Percentiles rank a stretch among this genome's conserved stretches.
phyloP scores from a whole-genome alignment of 495 filamentous ascomycete species.

The Penicillium coffeae region DNA sequence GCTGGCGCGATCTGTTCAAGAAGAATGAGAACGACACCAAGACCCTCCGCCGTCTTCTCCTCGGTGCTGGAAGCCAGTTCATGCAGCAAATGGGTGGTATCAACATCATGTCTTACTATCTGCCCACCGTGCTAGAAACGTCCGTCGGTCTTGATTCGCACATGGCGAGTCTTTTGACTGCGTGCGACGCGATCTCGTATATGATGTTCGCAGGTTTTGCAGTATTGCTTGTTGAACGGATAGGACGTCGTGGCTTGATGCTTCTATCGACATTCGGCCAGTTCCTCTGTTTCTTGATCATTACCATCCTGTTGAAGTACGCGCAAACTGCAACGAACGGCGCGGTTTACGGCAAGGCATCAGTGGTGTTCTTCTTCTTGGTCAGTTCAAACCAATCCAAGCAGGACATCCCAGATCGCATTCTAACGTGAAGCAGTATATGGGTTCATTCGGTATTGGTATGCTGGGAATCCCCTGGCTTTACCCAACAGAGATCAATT shows the following conservation, averaged over 20 bases:
- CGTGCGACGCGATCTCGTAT: slow-evolving; percentile 49
- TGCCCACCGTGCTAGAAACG: slow-evolving; percentile 48
- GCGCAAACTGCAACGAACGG: slow-evolving; percentile 25
- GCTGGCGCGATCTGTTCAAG: slow-evolving; percentile 44
- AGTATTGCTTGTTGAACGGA: slow-evolving; percentile 46
- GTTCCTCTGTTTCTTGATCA: slow-evolving; percentile 49
- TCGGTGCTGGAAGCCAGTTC: slow-evolving; percentile 48
- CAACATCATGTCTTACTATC: slow-evolving; percentile 46
- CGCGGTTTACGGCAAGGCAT: slow-evolving; percentile 24
- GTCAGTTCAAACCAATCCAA: background rate
- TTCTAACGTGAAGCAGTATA: slow-evolving; percentile 20
- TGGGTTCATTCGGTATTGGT: slow-evolving; percentile 50
- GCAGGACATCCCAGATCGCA: background rate
- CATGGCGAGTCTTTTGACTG: slow-evolving; percentile 47
- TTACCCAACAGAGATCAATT: slow-evolving; percentile 62
- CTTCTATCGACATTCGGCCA: slow-evolving; percentile 47
- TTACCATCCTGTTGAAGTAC: slow-evolving; percentile 51
- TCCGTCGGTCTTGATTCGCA: slow-evolving; percentile 45
- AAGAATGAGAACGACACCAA: slow-evolving; percentile 37
- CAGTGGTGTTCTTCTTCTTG: slow-evolving; percentile 45
- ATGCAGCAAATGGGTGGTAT: slow-evolving; percentile 54
- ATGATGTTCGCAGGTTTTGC: slow-evolving; percentile 45
- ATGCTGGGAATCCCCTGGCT: slow-evolving; percentile 59
- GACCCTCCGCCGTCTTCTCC: slow-evolving; percentile 45
- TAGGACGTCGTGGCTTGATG: slow-evolving; percentile 51